Evolutionary conservation across 129 eudicot genomes (phyloP).

Genomic region (Oenanthe sinensis): DNA sequence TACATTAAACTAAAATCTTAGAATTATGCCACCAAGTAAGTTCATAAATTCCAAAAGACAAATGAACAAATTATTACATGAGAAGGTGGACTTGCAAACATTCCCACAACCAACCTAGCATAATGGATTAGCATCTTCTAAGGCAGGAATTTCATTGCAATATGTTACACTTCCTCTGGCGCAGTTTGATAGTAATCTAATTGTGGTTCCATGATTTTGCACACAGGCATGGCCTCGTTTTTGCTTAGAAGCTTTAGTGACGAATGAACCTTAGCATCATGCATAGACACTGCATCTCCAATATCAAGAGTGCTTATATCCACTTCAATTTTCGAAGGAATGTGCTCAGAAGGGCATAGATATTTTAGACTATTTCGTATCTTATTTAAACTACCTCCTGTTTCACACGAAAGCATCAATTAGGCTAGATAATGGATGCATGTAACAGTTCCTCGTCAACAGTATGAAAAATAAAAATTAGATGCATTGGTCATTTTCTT

Average conservation of each 20-base stretch:
- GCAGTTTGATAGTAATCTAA: constrained; percentile 19
- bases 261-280: constrained; percentile 59
- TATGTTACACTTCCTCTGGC: background rate
- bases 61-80: background rate
- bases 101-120: background rate
- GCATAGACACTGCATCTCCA: constrained; percentile 53
- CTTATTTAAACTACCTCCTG: constrained; percentile 67
- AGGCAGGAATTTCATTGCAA: background rate
- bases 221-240: constrained; percentile 58
- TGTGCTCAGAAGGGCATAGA: constrained; percentile 74
- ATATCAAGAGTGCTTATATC: constrained; percentile 81
- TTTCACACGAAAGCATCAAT: constrained; percentile 12
- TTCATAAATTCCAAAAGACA: background rate
- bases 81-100: background rate
- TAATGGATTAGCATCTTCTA: background rate
- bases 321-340: constrained; percentile 79
- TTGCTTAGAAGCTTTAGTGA: constrained; percentile 70
- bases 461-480: background rate
- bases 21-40: background rate
- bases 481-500: background rate
- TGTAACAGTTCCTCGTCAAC: background rate
- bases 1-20: background rate
- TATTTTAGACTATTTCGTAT: constrained; percentile 58
- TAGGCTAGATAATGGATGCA: background rate
- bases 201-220: constrained; percentile 54